Percentiles rank a stretch among this genome's conserved stretches.
These are phyloP conservation scores for Tuber melanosporum DNA, from an alignment of 495 filamentous ascomycete genomes.

Conservation along the genomic window DNA sequence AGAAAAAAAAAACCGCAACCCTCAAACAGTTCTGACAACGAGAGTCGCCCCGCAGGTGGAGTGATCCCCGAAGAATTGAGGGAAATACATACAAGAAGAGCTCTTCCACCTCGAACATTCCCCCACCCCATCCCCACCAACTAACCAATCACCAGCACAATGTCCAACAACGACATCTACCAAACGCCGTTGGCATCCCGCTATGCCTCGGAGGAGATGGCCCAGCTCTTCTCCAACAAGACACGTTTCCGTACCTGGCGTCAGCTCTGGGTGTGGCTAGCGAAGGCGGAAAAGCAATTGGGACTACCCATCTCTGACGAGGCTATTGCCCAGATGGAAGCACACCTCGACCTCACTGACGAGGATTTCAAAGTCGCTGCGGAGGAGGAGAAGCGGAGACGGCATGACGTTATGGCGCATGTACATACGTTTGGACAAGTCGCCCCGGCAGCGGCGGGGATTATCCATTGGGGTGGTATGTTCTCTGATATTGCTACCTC, in stretches of 20 bases:
- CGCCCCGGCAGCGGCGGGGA: slow-evolving; percentile 75
- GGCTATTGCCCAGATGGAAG: slow-evolving; percentile 67
- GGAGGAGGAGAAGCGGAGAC: slow-evolving; percentile 69
- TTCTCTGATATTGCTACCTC: slow-evolving; percentile 37
- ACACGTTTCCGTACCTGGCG: slow-evolving; percentile 70
- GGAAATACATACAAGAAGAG: neutral
- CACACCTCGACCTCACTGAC: slow-evolving; percentile 65
- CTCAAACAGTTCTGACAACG: neutral
- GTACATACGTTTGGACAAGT: slow-evolving; percentile 66
- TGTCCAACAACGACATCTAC: slow-evolving; percentile 63
- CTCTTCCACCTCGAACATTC: neutral
- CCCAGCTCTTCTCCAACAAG: slow-evolving; percentile 61
- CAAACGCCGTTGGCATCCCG: slow-evolving; percentile 67
- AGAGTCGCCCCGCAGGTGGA: slow-evolving; percentile 14
- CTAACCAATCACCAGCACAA: slow-evolving; percentile 37
- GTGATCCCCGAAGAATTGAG: neutral
- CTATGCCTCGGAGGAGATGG: slow-evolving; percentile 64
- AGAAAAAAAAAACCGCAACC: neutral
- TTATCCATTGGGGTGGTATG: slow-evolving; percentile 74
- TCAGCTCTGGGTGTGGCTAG: slow-evolving; percentile 73
- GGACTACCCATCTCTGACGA: slow-evolving; percentile 60
- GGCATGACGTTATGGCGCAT: slow-evolving; percentile 55
- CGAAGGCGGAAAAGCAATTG: slow-evolving; percentile 70
- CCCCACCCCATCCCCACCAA: neutral
- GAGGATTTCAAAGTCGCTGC: slow-evolving; percentile 69